A percentile compares a stretch with the other conserved stretches of the same genome.
Conservation (phyloP, 192 early-diverging fungal species). For the Mycoemilia scoparia region DNA sequence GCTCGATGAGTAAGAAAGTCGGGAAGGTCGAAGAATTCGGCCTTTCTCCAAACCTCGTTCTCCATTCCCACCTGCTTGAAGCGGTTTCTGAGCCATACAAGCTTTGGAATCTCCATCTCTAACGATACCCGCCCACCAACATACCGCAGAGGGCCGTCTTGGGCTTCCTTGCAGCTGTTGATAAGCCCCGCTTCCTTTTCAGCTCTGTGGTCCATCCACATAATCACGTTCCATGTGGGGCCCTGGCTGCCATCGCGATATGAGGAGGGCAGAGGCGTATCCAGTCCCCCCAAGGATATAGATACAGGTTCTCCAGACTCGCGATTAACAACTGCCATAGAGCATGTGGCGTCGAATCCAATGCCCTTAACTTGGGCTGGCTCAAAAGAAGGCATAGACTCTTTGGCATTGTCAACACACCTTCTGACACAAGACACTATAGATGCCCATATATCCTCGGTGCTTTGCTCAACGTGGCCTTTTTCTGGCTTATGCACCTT, state of each 20-base stretch:
- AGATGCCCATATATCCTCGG: conserved; percentile 44
- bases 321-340: conserved; percentile 31
- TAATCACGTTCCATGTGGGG: conserved; percentile 33
- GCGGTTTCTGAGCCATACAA: conserved; percentile 44
- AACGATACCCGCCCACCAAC: conserved; percentile 46
- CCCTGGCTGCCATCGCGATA: no score
- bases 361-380: conserved; percentile 32
- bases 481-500: conserved; percentile 20
- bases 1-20: conserved; percentile 52
- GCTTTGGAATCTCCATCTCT: conserved; percentile 67
- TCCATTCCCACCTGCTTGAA: conserved; percentile 25
- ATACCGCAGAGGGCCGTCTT: conserved; percentile 28
- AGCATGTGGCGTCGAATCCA: conserved; percentile 67
- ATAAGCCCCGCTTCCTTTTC: conserved; percentile 38
- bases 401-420: conserved; percentile 22
- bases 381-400: conserved; percentile 2
- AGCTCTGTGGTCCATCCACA: conserved; percentile 63
- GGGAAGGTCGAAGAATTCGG: conserved; percentile 48
- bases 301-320: background rate
- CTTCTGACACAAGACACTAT: conserved; percentile 12
- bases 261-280: no score
- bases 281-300: conserved; percentile 13
- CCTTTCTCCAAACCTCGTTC: background rate
- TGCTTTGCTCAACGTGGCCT: conserved; percentile 49
- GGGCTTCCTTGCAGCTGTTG: conserved; percentile 19